These are phyloP conservation scores for Ogataea pignaliae DNA, from an alignment of 805 yeast species.

Conservation along the genomic window DNA sequence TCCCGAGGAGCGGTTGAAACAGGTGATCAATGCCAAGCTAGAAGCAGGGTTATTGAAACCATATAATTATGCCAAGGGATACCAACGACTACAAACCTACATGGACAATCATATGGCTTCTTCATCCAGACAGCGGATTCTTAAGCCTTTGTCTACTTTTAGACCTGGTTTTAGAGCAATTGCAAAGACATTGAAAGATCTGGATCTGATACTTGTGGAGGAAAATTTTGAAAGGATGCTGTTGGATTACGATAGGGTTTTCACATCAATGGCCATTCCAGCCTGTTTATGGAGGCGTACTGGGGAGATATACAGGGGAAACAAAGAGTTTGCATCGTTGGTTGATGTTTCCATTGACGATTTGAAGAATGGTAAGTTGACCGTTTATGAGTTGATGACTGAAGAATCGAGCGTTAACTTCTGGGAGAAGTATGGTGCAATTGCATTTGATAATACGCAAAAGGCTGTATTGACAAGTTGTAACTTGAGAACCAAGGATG, in stretches of 20 bases:
- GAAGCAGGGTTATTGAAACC: slow-evolving; percentile 93
- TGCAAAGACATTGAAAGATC: slow-evolving; percentile 84
- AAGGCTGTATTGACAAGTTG: slow-evolving; percentile 94
- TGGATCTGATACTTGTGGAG: slow-evolving; percentile 86
- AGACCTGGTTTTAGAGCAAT: slow-evolving; percentile 92
- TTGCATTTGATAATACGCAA: slow-evolving; percentile 93
- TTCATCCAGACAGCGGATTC: slow-evolving; percentile 75
- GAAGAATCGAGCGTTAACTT: slow-evolving; percentile 95
- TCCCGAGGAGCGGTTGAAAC: slow-evolving; percentile 88
- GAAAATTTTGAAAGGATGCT: slow-evolving; percentile 93
- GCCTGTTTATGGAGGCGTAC: slow-evolving; percentile 97
- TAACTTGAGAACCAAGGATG: slow-evolving; percentile 77
- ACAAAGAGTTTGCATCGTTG: slow-evolving; percentile 90
- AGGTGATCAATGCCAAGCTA: slow-evolving; percentile 88
- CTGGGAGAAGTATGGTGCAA: slow-evolving; percentile 96
- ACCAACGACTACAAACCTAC: slow-evolving; percentile 81
- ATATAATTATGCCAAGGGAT: slow-evolving; percentile 90
- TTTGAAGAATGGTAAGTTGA: slow-evolving; percentile 83
- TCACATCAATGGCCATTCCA: slow-evolving; percentile 96
- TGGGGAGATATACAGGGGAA: slow-evolving; percentile 92
- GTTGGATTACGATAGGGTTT: slow-evolving; percentile 88
- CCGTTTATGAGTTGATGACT: slow-evolving; percentile 90
- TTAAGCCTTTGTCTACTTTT: slow-evolving; percentile 79
- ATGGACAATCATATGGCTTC: slow-evolving; percentile 91
- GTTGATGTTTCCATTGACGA: slow-evolving; percentile 90